Evolutionary conservation across 768 basidiomycete genomes (phyloP), one percentile per base, ranked within the genome.

Genomic region (Leucogyrophana mollusca): DNA sequence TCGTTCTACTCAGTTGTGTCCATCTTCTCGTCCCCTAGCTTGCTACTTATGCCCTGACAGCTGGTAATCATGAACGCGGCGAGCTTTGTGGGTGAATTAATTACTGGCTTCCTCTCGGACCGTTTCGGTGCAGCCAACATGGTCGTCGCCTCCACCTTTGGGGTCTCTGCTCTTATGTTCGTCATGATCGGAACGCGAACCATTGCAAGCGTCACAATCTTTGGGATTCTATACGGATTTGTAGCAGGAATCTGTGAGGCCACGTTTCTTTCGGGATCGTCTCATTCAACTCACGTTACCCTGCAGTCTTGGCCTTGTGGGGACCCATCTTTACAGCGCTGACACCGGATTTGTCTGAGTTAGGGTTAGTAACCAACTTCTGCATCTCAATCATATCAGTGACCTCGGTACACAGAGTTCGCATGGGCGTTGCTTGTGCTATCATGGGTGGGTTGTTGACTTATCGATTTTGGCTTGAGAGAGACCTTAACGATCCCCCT

Each of bases 391-490:
- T 30, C 27, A 30, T 13, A 13, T 30, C 27, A 30, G 13, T 7
- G 27, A 30, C 27, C 27, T 7, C 7, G 27, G 18, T 17, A 30
- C 33, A 10, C 38, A 66, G 62, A 5, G 72, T 72, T 18, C 65
- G 78, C n/a, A 62, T 83, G 57, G 77, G 79, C 6, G 65, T 82
- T 23, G 71, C 71, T 51, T 80, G 75, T 53, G 71, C 71, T 3
- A 66, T 70, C 27, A 72, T 73, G 53, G 73, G 77, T 78, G 46
- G 40, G 56, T 51, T n/a, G 53, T 40, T 37, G n/a, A 45, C 21
- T 17, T 30, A 6, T 30, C 27, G 44, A 47, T 45, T 34, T 11
- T 33, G 20, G 5, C 21, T 34, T 20, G 7, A 13, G 10, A 4
- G 14, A 18, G 27, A 10, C 20, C 17, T 22, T 10, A 1, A 24